Conservation (phyloP, 139 green algal species). For the Edaphochlamys debaryana region DNA sequence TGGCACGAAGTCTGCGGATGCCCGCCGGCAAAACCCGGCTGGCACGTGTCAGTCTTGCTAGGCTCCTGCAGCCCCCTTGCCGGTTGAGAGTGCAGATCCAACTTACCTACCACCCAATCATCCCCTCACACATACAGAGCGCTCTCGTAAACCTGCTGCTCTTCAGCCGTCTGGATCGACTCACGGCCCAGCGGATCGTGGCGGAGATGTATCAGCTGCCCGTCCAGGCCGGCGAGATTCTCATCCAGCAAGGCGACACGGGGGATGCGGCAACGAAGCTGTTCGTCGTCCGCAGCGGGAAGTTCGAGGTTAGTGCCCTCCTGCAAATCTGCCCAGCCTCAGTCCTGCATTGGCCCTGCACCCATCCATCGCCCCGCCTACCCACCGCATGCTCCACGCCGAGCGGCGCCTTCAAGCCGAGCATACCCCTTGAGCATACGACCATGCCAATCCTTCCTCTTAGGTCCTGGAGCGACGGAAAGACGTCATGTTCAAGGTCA, state of each 20-base stretch:
- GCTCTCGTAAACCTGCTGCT: constrained; percentile 86
- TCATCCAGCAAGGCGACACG: constrained; percentile 92
- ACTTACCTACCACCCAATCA: too few relatives aligned
- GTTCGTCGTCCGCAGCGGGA: constrained; percentile 91
- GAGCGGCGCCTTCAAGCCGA: not conserved
- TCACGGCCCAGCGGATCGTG: constrained; percentile 68
- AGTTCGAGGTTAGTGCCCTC: constrained; percentile 97
- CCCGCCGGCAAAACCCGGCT: too few relatives aligned
- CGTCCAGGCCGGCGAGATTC: constrained; percentile 80
- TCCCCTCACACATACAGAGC: constrained; percentile 63
- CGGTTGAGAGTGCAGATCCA: not conserved
- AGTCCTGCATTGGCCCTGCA: too few relatives aligned
- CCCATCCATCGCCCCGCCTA: too few relatives aligned
- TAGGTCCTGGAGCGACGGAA: constrained; percentile 71
- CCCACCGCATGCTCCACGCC: too few relatives aligned
- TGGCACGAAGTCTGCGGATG: too few relatives aligned
- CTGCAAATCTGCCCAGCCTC: too few relatives aligned
- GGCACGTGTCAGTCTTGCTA: too few relatives aligned
- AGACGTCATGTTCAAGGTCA: constrained; percentile 63
- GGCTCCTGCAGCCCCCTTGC: too few relatives aligned
- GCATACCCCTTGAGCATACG: too few relatives aligned
- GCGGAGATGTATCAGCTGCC: constrained; percentile 57
- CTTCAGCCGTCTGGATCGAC: constrained; percentile 78
- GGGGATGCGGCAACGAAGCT: constrained; percentile 87
- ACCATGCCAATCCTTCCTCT: too few relatives aligned